Conservation (phyloP, 2,329 filamentous ascomycete genomes). For the Colletotrichum incanum region DNA sequence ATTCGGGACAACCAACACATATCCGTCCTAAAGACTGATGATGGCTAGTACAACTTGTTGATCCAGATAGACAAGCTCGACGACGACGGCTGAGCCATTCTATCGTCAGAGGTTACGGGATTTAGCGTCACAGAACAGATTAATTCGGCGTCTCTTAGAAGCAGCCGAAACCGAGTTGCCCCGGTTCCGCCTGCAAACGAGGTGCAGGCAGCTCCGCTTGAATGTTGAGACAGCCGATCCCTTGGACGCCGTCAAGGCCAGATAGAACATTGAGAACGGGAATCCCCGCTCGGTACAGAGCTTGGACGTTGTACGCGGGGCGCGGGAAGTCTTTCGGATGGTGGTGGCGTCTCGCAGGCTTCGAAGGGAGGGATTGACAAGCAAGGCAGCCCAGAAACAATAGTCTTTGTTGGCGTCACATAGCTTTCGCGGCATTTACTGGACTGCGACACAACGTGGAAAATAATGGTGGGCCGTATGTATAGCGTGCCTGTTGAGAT, state of each 20-base stretch:
- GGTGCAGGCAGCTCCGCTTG: neutral
- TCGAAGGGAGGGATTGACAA: neutral
- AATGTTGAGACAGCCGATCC: too few species aligned
- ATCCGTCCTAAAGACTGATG: neutral
- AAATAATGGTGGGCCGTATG: neutral
- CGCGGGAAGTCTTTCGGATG: neutral
- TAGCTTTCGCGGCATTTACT: neutral
- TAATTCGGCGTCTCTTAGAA: neutral
- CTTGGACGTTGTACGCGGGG: neutral
- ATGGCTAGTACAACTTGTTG: neutral
- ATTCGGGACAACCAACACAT: neutral
- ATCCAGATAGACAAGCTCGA: neutral
- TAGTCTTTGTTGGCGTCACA: neutral
- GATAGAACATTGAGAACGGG: slow-evolving; percentile 4
- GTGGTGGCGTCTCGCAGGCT: neutral
- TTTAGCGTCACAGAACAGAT: neutral
- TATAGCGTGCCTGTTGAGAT: neutral
- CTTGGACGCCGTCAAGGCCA: neutral
- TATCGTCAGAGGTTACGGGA: neutral
- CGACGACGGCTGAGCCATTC: too few species aligned
- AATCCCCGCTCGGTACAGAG: slow-evolving; percentile 3
- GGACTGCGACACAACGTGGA: neutral
- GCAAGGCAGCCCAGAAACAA: neutral
- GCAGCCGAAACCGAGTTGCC: neutral
- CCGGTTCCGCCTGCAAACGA: neutral